Evolutionary conservation across 495 filamentous ascomycete genomes (phyloP), one percentile per base, ranked within the genome.

Genomic region (Xylaria flabelliformis): DNA sequence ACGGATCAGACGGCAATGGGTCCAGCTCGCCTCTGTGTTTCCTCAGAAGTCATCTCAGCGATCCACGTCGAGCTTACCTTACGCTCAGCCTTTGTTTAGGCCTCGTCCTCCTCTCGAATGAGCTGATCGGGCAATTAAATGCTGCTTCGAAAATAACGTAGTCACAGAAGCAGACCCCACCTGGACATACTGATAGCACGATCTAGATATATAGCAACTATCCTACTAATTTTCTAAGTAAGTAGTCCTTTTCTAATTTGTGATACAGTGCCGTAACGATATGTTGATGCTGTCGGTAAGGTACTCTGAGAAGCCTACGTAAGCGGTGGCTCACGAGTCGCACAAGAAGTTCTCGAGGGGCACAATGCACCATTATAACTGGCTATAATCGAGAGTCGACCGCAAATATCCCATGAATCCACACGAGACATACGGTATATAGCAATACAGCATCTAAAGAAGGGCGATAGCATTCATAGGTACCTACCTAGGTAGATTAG

Each of bases 1-100:
- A 46, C 39, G 24, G 39, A 44, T 64, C n/a, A 19, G 10, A 64
- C 39, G 21, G 21, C 39, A 46, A 46, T 39, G 19, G 34, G 19
- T 64, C 61, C 39, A 64, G 41, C 17, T 29, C 41, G 41, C 17
- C 42, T 10, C 32, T 34, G 4, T 29, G 12, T 46, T n/a, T 19
- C 42, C 13, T 48, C 48, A 9, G 4, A 48, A 50, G 39, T 17
- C 7, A 48, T 48, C n/a, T 26, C 32, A n/a, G 48, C 26, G 26
- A 64, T 64, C 42, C 62, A 64, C 62, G 62, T 48, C 62, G 42
- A 48, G 42, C 12, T 39, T 19, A 39, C 17, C 39, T 15, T 42
- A 17, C 12, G 34, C 32, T 61, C 58, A 15, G 58, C 34, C 58
- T 39, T 61, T 61, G 53, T 39, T n/a, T 10, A 39, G 58, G 58